Evolutionary conservation across 345 rosid species (phyloP), one percentile per base, ranked within the genome.

Genomic region (Lepidium africanum): DNA sequence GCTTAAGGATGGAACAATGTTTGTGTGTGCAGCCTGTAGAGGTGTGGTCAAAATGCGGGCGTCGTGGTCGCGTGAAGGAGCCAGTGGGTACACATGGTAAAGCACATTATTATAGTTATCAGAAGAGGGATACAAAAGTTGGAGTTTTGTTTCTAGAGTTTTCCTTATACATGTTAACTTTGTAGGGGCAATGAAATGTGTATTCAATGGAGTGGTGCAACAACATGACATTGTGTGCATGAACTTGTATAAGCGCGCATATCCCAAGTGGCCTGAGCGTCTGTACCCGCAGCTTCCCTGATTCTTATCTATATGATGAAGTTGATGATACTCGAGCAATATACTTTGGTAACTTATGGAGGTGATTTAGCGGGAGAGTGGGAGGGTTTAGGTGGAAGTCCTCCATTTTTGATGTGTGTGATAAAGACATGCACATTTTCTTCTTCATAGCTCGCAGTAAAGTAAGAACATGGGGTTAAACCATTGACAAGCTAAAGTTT

Each of bases 21-120:
- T 39, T 49, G 50, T 40, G 25, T 48, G 62, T 83, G 77, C 83
- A 93, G 97, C 99, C 95, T 57, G 92, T 94, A 9, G 97, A 94
- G 81, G 95, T 91, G 46, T 88, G 87, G 86, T 80, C 90, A 6
- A 94, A 94, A 72, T 80, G 85, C 1, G 95, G 96, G 36, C 85
- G 84, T 1, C 95, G 95, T 62, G 97, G 96, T 73, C 92, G 95
- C 10, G 75, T 94, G 37, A 94, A 79, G 90, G 97, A 94, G 78
- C 99, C 96, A 67, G 80, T 90, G 38, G 99, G 97, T 11, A 91
- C 97, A 65, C 96, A 94, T 61, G 96, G 99, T 91, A 87, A 63
- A 84, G 6, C 15, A 35, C 23, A 53, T 42, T 30, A 35, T 27
- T 33, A n/a, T 40, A 10, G 8, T 48, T 32, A 19, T 42, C 33